Percentiles rank a stretch among this genome's conserved stretches.
Evolutionary conservation across 2,329 filamentous ascomycete genomes (phyloP).

Genomic region (Lasiodiplodia sp.): DNA sequence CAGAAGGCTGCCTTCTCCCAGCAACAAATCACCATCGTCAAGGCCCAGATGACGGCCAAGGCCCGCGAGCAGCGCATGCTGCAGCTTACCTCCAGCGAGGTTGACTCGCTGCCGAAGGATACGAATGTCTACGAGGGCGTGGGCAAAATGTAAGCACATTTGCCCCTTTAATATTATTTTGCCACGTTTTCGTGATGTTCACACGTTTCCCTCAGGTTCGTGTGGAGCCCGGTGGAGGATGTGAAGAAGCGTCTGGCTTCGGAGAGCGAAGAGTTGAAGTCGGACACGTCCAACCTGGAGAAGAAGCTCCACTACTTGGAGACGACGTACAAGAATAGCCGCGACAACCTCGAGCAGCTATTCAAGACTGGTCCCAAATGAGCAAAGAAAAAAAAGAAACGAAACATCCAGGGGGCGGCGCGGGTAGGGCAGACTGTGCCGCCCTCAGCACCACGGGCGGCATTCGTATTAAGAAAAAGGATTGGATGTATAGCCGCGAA

Average conservation of each 20-base stretch:
- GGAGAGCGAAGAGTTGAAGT: conserved; percentile 77
- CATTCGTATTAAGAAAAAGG: conserved; percentile 36
- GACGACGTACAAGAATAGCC: conserved; percentile 93
- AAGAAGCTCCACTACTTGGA: conserved; percentile 94
- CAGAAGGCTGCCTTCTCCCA: conserved; percentile 85
- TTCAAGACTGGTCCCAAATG: conserved; percentile 59
- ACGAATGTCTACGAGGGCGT: conserved; percentile 93
- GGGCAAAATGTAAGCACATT: conserved; percentile 82
- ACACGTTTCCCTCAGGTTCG: conserved; percentile 74
- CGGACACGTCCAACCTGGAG: conserved; percentile 79
- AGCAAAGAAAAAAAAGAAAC: conserved; percentile 30
- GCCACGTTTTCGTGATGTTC: neutral
- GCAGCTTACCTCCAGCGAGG: conserved; percentile 84
- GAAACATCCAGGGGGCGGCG: conserved; percentile 37
- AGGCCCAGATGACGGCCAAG: conserved; percentile 83
- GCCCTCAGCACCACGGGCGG: conserved; percentile 42
- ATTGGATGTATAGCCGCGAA: conserved; percentile 14
- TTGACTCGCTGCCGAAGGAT: conserved; percentile 75
- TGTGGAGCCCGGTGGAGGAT: conserved; percentile 74
- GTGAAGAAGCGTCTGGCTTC: conserved; percentile 78
- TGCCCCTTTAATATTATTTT: neutral
- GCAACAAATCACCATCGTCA: conserved; percentile 88
- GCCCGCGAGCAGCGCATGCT: conserved; percentile 88
- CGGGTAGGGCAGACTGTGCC: conserved; percentile 23
- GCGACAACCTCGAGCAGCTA: conserved; percentile 89